These are phyloP conservation scores for Penicillium sp. DNA, from an alignment of 2,329 filamentous ascomycete species.

Conservation along the genomic window DNA sequence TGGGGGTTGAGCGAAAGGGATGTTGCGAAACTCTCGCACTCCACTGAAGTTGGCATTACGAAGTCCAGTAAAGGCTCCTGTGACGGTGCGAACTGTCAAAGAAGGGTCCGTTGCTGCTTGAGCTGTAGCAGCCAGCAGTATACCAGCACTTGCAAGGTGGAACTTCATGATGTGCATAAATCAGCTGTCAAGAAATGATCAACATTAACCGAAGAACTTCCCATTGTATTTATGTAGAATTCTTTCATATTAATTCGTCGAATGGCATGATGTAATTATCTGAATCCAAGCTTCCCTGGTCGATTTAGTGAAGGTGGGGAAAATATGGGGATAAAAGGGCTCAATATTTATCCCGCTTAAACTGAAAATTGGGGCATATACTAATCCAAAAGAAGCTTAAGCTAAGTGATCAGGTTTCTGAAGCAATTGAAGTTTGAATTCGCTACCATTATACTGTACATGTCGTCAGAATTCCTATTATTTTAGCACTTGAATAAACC, in stretches of 20 bases:
- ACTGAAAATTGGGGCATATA: no score
- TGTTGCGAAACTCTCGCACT: slow-evolving; percentile 8
- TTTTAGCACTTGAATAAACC: not conserved
- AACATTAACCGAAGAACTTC: no score
- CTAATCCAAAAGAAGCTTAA: no score
- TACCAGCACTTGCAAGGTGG: not conserved
- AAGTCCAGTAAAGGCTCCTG: slow-evolving; percentile 5
- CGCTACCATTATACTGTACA: not conserved
- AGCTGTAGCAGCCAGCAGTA: not conserved
- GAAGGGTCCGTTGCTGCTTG: slow-evolving; percentile 1
- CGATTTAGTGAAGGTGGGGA: no score
- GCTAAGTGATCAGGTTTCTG: not conserved
- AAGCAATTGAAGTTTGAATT: not conserved
- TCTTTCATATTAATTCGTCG: no score
- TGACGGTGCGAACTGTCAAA: slow-evolving; percentile 6
- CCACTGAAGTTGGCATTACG: slow-evolving; percentile 1
- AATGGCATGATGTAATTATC: no score
- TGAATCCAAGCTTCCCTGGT: no score
- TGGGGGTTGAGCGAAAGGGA: slow-evolving; percentile 37
- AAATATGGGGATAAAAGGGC: no score
- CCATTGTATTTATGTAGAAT: no score
- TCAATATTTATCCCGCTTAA: no score
- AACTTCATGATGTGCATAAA: not conserved
- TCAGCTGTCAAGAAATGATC: not conserved
- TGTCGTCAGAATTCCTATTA: not conserved